Evolutionary conservation across 306 rosid genomes (phyloP).

Genomic region (Gastrolobium villosum): DNA sequence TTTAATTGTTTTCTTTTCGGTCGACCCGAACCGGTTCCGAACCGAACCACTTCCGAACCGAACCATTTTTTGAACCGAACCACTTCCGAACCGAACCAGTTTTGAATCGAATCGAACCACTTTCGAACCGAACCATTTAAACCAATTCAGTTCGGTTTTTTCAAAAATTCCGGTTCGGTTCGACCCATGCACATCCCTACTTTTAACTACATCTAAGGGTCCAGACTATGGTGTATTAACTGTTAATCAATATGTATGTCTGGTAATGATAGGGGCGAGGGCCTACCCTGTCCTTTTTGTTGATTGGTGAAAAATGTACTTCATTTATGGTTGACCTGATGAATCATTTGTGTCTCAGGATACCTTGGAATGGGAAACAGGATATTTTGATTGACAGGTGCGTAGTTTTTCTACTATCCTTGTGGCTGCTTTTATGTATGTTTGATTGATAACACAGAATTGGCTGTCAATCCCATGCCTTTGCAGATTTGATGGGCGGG

Average conservation of each 20-base stretch:
- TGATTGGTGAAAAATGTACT: slow-evolving; percentile 13
- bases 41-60: too few relatives aligned
- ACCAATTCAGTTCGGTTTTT: too few relatives aligned
- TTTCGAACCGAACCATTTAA: too few relatives aligned
- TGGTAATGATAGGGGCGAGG: not conserved
- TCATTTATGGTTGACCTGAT: not conserved
- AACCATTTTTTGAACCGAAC: too few relatives aligned
- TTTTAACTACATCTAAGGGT: slow-evolving; percentile 4
- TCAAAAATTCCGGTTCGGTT: too few relatives aligned
- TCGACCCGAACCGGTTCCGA: too few relatives aligned
- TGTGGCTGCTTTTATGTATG: not conserved
- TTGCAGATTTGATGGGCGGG: slow-evolving; percentile 97
- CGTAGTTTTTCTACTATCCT: not conserved
- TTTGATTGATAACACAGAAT: not conserved
- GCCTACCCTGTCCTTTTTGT: not conserved
- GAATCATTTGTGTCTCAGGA: slow-evolving; percentile 63
- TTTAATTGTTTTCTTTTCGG: too few relatives aligned
- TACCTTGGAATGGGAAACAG: slow-evolving; percentile 98
- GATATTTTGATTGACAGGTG: slow-evolving; percentile 94
- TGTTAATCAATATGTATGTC: slow-evolving; percentile 16
- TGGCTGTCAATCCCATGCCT: slow-evolving; percentile 31
- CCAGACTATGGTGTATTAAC: not conserved
- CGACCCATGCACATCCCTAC: too few relatives aligned
- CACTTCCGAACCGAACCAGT: too few relatives aligned
- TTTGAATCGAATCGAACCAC: too few relatives aligned